Evolutionary conservation across 495 filamentous ascomycete species (phyloP), one percentile per base, ranked within the genome.

Genomic region (Neurospora sp.): DNA sequence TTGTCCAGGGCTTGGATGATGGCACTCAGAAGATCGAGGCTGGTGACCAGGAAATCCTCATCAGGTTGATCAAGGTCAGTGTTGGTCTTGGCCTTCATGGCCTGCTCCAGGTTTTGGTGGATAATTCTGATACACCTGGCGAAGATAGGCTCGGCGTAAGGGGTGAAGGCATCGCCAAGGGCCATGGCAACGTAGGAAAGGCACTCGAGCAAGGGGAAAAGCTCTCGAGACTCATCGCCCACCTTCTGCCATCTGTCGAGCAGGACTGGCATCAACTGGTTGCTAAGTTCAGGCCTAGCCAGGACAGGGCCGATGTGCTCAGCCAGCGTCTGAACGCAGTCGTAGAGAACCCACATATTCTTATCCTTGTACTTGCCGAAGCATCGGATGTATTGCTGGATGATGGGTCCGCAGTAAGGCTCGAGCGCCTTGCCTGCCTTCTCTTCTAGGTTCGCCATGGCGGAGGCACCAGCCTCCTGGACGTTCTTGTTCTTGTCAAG

Each of bases 301-400:
- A 99, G 84, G 59, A 91, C 89, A 20, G 89, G 89, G 70, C 93
- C 92, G 69, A 98, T 92, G 80, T 94, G 91, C 79, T 99, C 96
- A 16, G 96, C 96, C 46, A 99, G 85, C 0, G 96, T 98, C 82
- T 99, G 96, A 69, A 99, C 92, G 82, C 96, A 99, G 84, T 98
- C 96, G 83, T 99, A 99, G 42, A 99, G 89, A 73, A 98, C 94
- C 84, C 95, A 98, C 90, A 97, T 97, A 85, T 99, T 99, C 70
- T 93, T 90, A 80, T 98, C 95, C 85, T 99, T 98, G 88, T 98
- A 99, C 81, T 91, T 93, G 37, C 82, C 86, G 83, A 99, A 98
- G 81, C 96, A 98, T 73, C 88, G 84, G 48, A 97, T 95, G 78
- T 94, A 98, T 80, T 98, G 96, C 54, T 89, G 90, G 70, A 98